Evolutionary conservation across 257 asterid species (phyloP).

Genomic region (Paraleonurus japonicus): DNA sequence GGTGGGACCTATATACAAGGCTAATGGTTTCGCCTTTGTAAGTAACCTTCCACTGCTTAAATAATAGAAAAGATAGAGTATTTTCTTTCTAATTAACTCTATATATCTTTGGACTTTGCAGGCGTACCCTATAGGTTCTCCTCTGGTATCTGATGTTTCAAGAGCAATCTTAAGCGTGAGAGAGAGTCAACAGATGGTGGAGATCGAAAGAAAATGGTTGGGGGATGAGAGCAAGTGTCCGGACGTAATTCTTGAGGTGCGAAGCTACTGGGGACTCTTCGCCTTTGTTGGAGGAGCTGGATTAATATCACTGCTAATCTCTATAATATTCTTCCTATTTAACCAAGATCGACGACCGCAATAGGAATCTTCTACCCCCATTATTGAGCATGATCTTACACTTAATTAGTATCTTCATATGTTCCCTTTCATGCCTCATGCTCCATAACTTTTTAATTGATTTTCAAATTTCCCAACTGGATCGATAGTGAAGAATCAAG

Average conservation of each 20-base stretch:
- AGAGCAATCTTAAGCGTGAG: conserved; percentile 44
- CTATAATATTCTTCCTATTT: conserved; percentile 22
- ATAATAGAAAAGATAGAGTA: no score
- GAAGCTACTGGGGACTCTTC: conserved; percentile 49
- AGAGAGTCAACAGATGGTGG: conserved; percentile 29
- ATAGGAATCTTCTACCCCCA: conserved; percentile 14
- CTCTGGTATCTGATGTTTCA: conserved; percentile 40
- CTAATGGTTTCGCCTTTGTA: conserved; percentile 55
- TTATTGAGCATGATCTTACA: background rate
- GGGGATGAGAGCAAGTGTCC: conserved; percentile 26
- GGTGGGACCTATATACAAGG: conserved; percentile 39
- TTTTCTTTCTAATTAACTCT: background rate
- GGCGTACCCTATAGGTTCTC: conserved; percentile 51
- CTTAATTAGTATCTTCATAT: no score
- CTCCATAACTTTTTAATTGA: no score
- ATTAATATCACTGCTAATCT: conserved; percentile 25
- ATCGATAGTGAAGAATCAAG: background rate
- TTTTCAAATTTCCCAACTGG: no score
- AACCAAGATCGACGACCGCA: conserved; percentile 17
- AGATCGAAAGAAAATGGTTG: conserved; percentile 29
- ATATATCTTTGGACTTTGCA: conserved; percentile 10
- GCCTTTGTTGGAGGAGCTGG: conserved; percentile 31
- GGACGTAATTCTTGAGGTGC: conserved; percentile 23
- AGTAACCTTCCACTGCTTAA: conserved; percentile 3
- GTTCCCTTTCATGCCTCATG: no score